A percentile compares a stretch with the other conserved stretches of the same genome.
phyloP scores from a whole-genome alignment of 164 flowering plant species.

The Liquidambar formosana region DNA sequence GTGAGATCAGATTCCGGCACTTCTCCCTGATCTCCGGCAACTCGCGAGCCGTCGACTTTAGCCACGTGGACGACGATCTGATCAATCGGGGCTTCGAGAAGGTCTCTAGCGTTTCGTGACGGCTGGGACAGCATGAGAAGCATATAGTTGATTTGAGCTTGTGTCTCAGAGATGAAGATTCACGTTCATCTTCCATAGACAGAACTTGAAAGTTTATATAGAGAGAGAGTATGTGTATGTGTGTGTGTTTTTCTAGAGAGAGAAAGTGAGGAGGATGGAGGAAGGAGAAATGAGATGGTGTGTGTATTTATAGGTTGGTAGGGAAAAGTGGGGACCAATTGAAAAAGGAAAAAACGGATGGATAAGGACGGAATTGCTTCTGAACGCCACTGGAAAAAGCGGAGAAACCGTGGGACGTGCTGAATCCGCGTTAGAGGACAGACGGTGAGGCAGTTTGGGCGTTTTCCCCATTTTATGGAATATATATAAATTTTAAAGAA shows the following conservation, averaged over 20 bases:
- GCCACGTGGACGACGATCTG: conserved; percentile 27
- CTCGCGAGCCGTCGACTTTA: conserved; percentile 31
- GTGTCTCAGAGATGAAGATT: conserved; percentile 10
- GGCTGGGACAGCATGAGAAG: conserved; percentile 31
- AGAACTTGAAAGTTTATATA: too few relatives aligned
- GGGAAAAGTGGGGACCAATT: too few relatives aligned
- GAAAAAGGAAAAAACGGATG: too few relatives aligned
- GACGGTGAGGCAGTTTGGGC: too few relatives aligned
- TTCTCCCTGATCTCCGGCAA: conserved; percentile 34
- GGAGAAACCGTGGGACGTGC: conserved; percentile 2
- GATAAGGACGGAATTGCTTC: too few relatives aligned
- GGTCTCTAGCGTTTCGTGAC: background rate
- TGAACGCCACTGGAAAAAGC: background rate
- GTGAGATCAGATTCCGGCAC: conserved; percentile 31
- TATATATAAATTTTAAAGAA: too few relatives aligned
- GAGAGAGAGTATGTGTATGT: background rate
- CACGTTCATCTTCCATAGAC: conserved; percentile 7
- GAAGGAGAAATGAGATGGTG: background rate
- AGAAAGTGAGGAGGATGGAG: background rate
- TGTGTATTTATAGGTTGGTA: too few relatives aligned
- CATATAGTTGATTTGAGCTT: conserved; percentile 21
- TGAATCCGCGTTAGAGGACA: background rate
- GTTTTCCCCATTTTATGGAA: too few relatives aligned
- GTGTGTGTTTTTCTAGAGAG: too few relatives aligned
- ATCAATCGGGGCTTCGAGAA: conserved; percentile 17